phyloP scores from a whole-genome alignment of 352 stramenopile species.

The Phytophthora cactorum region DNA sequence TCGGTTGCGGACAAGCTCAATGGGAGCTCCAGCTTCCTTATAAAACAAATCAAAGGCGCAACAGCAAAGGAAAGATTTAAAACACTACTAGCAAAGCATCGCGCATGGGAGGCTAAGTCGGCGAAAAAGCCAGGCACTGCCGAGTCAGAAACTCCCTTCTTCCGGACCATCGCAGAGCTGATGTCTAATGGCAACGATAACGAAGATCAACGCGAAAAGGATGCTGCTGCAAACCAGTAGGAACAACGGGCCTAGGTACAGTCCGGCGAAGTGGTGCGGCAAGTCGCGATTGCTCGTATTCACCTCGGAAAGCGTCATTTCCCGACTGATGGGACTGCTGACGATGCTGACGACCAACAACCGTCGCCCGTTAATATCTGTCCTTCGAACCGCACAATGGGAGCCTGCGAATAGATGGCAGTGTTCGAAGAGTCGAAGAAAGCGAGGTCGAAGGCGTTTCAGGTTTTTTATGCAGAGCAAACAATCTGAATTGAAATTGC shows the following conservation, averaged over 20 bases:
- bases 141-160: neutral
- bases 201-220: neutral
- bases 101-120: constrained; percentile 6
- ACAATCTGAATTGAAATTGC: neutral
- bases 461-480: neutral
- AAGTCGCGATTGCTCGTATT: neutral
- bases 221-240: neutral
- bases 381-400: neutral
- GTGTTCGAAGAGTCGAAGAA: neutral
- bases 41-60: constrained; percentile 7
- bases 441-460: neutral
- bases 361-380: neutral
- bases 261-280: neutral
- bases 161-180: neutral
- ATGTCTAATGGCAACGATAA: neutral
- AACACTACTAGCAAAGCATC: constrained; percentile 1
- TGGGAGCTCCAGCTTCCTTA: constrained; percentile 4
- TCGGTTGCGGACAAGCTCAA: constrained; percentile 9
- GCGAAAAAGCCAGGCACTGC: constrained; percentile 1
- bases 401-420: neutral
- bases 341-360: neutral
- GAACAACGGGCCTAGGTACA: neutral
- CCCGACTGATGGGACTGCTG: neutral
- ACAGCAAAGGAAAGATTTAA: constrained; percentile 14
- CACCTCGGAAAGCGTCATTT: neutral